Percentiles rank a stretch among this genome's conserved stretches.
phyloP scores from a whole-genome alignment of 139 green algal genomes.

The Closterium sp. region DNA sequence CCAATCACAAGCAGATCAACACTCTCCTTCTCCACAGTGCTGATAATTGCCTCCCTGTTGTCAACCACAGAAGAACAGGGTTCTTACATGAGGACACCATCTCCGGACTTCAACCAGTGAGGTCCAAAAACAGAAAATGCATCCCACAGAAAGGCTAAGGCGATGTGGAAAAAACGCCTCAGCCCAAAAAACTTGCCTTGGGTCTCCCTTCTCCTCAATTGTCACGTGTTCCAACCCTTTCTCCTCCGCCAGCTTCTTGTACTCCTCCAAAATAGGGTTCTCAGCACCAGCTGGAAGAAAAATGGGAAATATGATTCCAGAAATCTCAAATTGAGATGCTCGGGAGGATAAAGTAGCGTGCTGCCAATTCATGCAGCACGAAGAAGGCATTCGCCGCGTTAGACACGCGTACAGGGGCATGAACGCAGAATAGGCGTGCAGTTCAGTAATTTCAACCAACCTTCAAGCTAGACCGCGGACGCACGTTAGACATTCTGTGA shows the following conservation, averaged over 20 bases:
- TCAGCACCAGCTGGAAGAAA: neutral
- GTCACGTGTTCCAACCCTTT: neutral
- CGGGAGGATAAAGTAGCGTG: too few species aligned
- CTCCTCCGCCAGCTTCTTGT: neutral
- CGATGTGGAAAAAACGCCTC: too few species aligned
- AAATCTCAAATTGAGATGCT: too few species aligned
- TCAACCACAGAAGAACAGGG: neutral
- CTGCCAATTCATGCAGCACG: too few species aligned
- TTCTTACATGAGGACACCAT: neutral
- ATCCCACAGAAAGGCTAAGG: too few species aligned
- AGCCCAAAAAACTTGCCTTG: neutral
- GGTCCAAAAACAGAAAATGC: too few species aligned
- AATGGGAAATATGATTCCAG: neutral
- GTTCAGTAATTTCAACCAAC: too few species aligned
- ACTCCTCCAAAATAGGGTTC: constrained; percentile 1
- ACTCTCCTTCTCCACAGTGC: neutral
- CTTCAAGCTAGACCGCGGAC: neutral
- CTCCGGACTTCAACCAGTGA: neutral
- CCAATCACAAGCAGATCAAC: neutral
- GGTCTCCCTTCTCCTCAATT: neutral
- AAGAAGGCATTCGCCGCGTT: too few species aligned
- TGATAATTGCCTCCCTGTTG: neutral
- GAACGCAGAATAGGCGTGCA: too few species aligned
- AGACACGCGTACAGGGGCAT: too few species aligned
- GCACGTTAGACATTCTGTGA: neutral